These are phyloP conservation scores for Sicyos edulis DNA, from an alignment of 306 rosid genomes.

Conservation along the genomic window DNA sequence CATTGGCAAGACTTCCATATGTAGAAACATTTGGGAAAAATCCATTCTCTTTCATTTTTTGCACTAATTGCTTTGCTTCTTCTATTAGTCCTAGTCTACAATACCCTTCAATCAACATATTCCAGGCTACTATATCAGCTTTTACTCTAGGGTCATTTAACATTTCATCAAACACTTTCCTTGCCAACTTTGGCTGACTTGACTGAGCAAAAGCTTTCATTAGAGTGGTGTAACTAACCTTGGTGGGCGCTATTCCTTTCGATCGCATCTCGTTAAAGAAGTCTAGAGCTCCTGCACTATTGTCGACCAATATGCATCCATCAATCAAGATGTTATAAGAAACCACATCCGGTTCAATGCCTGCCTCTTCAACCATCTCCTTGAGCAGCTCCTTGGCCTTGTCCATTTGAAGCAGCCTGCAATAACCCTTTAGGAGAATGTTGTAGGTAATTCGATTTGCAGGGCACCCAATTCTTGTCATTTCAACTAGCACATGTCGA, in stretches of 20 bases:
- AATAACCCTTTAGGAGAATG: constrained; percentile 80
- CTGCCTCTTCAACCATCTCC: constrained; percentile 71
- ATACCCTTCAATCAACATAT: constrained; percentile 92
- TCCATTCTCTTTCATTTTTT: constrained; percentile 75
- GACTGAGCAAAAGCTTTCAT: constrained; percentile 91
- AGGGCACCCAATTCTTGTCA: constrained; percentile 65
- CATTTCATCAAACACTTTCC: constrained; percentile 86
- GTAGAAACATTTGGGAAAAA: constrained; percentile 70
- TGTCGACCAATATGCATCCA: constrained; percentile 84
- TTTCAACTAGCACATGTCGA: constrained; percentile 77
- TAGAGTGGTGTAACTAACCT: constrained; percentile 90
- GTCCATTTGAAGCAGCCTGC: constrained; percentile 64
- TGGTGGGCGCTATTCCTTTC: constrained; percentile 84
- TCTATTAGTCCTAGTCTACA: constrained; percentile 74
- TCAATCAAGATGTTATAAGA: constrained; percentile 80
- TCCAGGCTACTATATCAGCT: constrained; percentile 81
- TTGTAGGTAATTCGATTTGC: constrained; percentile 84
- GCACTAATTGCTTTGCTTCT: constrained; percentile 68
- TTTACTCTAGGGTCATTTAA: constrained; percentile 64
- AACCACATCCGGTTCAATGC: constrained; percentile 83
- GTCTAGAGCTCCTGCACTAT: constrained; percentile 78
- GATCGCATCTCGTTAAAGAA: constrained; percentile 88
- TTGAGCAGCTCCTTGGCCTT: constrained; percentile 66
- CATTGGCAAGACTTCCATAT: constrained; percentile 81
- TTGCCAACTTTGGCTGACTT: constrained; percentile 90